Percentiles rank a stretch among this genome's conserved stretches.
Conservation (phyloP, 225 moss, liverwort and hornwort genomes). For the Marchantia paleacea region DNA sequence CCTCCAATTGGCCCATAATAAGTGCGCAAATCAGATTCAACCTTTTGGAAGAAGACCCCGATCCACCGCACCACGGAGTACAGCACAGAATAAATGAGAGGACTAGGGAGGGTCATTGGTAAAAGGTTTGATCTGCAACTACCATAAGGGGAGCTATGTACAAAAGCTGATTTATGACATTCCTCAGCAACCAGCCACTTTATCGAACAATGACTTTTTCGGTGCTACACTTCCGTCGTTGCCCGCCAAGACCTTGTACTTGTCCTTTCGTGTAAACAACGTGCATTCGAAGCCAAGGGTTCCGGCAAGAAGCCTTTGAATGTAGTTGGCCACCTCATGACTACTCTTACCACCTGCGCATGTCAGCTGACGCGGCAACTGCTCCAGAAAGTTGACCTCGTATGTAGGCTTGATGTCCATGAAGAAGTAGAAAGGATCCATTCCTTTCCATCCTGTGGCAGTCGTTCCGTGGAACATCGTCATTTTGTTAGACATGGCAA, state of each 20-base stretch:
- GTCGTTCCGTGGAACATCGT: conserved; percentile 47
- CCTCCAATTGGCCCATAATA: conserved; percentile 16
- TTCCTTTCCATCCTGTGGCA: conserved; percentile 49
- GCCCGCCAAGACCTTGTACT: conserved; percentile 44
- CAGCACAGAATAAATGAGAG: not conserved
- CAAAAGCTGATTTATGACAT: not conserved
- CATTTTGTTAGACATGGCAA: conserved; percentile 46
- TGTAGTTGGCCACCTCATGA: conserved; percentile 47
- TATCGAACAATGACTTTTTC: conserved; percentile 22
- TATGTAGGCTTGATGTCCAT: conserved; percentile 43
- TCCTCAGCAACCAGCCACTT: conserved; percentile 23
- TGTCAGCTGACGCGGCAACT: conserved; percentile 33
- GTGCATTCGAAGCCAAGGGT: conserved; percentile 42
- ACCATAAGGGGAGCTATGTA: conserved; percentile 1
- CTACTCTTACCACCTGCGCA: conserved; percentile 39
- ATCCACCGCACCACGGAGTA: not conserved
- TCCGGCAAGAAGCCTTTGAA: conserved; percentile 37
- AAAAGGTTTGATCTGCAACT: not conserved
- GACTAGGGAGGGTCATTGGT: not conserved
- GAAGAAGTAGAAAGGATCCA: conserved; percentile 51
- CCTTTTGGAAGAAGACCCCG: not conserved
- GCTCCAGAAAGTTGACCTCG: conserved; percentile 41
- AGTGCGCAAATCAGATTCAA: not conserved
- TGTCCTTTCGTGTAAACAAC: conserved; percentile 40
- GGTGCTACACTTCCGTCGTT: conserved; percentile 34